These are phyloP conservation scores for Amanita thiersii DNA, from an alignment of 768 basidiomycete species.

Conservation along the genomic window DNA sequence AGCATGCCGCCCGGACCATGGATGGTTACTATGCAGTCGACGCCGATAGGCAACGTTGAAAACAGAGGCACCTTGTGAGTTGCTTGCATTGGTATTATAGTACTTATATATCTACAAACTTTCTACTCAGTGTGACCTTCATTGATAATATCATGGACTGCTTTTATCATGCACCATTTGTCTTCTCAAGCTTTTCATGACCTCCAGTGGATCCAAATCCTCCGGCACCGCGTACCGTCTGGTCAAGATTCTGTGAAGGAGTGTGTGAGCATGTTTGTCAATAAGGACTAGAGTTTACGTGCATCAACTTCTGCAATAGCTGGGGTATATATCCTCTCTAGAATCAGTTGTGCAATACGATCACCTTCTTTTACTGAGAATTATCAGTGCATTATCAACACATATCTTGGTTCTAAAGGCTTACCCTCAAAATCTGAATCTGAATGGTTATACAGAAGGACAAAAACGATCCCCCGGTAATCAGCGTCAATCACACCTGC, in stretches of 20 bases:
- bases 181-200: conserved; percentile 39
- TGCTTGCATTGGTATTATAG: too few relatives aligned
- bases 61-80: too few relatives aligned
- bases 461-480: conserved; percentile 86
- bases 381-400: not conserved
- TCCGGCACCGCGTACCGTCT: conserved; percentile 73
- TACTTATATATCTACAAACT: too few relatives aligned
- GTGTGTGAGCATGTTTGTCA: conserved; percentile 5
- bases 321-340: conserved; percentile 86
- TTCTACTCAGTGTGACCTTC: conserved; percentile 9
- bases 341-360: conserved; percentile 90
- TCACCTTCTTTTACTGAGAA: conserved; percentile 82
- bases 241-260: conserved; percentile 62
- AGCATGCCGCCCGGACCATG: conserved; percentile 39
- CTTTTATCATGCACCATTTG: conserved; percentile 9
- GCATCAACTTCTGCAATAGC: conserved; percentile 83
- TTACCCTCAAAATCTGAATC: conserved; percentile 85
- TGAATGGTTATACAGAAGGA: conserved; percentile 88
- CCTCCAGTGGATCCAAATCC: conserved; percentile 98
- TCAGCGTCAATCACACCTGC: conserved; percentile 97
- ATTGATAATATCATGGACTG: conserved; percentile 7
- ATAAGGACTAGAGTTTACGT: conserved; percentile 19
- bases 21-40: conserved; percentile 61
- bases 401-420: not conserved
- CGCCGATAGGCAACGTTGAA: conserved; percentile 26